Percentiles rank a stretch among this genome's conserved stretches.
Evolutionary conservation across 495 filamentous ascomycete species (phyloP).

Genomic region (Lepidopterella palustris): DNA sequence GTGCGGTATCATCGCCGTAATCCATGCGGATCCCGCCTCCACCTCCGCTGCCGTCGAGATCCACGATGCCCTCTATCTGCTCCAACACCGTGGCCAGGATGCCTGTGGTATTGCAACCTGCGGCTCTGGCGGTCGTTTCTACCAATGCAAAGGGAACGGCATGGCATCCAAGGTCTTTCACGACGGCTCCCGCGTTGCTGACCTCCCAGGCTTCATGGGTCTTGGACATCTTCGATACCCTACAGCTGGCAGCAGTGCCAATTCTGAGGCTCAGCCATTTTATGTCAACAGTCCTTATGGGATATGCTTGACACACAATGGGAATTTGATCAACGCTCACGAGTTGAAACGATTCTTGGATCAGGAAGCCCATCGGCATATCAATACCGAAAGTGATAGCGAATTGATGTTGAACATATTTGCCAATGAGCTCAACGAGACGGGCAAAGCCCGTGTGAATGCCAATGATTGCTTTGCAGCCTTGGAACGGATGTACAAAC

Average conservation of each 20-base stretch:
- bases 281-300: conserved; percentile 92
- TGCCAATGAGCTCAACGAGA: conserved; percentile 87
- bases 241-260: conserved; percentile 80
- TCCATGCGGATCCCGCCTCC: conserved; percentile 57
- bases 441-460: conserved; percentile 94
- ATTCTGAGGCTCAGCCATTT: conserved; percentile 78
- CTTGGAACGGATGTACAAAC: conserved; percentile 65
- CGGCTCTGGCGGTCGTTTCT: conserved; percentile 69
- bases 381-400: conserved; percentile 94
- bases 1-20: conserved; percentile 83
- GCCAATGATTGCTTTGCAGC: conserved; percentile 80
- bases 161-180: conserved; percentile 85
- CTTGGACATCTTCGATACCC: conserved; percentile 86
- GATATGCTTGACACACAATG: conserved; percentile 66
- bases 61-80: conserved; percentile 83
- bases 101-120: conserved; percentile 84
- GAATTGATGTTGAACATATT: conserved; percentile 96
- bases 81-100: conserved; percentile 86
- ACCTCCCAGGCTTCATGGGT: conserved; percentile 86
- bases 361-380: conserved; percentile 82
- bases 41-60: conserved; percentile 64
- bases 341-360: conserved; percentile 75
- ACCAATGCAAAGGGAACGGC: conserved; percentile 87
- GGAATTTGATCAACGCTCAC: conserved; percentile 90
- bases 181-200: conserved; percentile 64